Base-by-base conservation (phyloP, 495 filamentous ascomycete species). In the Aspergillus saccharolyticus region DNA sequence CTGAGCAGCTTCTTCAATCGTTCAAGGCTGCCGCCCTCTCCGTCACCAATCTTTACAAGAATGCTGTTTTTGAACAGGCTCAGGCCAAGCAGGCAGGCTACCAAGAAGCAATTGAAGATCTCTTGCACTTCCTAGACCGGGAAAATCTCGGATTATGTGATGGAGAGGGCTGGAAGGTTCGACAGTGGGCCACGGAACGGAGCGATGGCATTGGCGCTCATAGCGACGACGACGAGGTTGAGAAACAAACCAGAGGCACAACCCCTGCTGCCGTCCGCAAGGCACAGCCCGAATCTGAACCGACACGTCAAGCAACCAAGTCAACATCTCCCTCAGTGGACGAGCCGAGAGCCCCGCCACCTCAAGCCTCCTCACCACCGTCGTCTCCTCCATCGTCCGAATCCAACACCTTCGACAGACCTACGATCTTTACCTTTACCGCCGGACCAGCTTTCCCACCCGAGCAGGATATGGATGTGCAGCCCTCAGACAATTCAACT, bases 21-120 rank as follows among this genome's bases (percentile, higher is more conserved):
- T 99, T 99, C 80, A 92, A 89, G 68, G 82, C 86, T 42, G 95
- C 95, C 20, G 95, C 95, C 15, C 78, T 97, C 19, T 96, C 95
- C 3, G 92, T 97, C 52, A 97, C 95, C 47, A 93, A 91, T 60
- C 85, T 99, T 25, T 97, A 97, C 75, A 96, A 96, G 70, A 89
- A 85, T 52, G 91, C 93, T 16, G 86, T 87, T 2, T 77, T 83
- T 53, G 87, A 90, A 19, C 84, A 89, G 62, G 77, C 84, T n/a
- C 85, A 87, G 59, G 80, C 91, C 17, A 83, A 85, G 20, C 74
- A 80, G 10, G 83, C 88, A 42, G 95, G 95, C 5, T 97, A 97
- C 63, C 91, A 96, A 66, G 91, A 97, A 58, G 95, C 91, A 22
- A 78, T 99, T 47, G 91, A 97, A 53, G 94, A 97, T 58, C 72